phyloP scores from a whole-genome alignment of 208 protist species.

The Entamoeba invadens region DNA sequence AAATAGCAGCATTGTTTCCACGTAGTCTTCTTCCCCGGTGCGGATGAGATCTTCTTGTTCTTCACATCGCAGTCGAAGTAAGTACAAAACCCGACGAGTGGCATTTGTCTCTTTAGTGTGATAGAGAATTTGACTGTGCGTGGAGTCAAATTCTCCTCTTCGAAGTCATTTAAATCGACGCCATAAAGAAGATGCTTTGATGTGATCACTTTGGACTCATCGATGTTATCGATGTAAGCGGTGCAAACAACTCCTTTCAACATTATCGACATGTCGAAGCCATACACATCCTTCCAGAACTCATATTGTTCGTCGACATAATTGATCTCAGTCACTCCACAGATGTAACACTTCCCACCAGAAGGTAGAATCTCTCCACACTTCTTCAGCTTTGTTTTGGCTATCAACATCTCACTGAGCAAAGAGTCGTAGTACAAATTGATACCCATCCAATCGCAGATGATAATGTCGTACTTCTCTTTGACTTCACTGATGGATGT shows the following conservation, averaged over 20 bases:
- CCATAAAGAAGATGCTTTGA: neutral
- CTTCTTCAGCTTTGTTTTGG: neutral
- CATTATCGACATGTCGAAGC: neutral
- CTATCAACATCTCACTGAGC: neutral
- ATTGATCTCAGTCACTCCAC: neutral
- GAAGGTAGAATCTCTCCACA: neutral
- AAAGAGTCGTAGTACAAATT: neutral
- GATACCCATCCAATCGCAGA: neutral
- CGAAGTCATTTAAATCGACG: neutral
- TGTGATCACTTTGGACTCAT: neutral
- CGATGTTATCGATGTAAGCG: neutral
- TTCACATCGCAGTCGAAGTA: neutral
- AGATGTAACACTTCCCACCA: neutral
- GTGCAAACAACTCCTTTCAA: neutral
- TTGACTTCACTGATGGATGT: neutral
- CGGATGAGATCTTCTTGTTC: neutral
- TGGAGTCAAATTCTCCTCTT: neutral
- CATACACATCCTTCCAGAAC: neutral
- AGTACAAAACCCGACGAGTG: neutral
- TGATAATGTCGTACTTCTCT: neutral
- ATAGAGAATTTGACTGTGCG: neutral
- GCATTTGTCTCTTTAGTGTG: neutral
- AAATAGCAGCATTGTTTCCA: neutral
- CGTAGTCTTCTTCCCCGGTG: neutral
- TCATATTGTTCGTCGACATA: neutral